phyloP scores from a whole-genome alignment of 257 asterid genomes.

The Craterostigma plantagineum region DNA sequence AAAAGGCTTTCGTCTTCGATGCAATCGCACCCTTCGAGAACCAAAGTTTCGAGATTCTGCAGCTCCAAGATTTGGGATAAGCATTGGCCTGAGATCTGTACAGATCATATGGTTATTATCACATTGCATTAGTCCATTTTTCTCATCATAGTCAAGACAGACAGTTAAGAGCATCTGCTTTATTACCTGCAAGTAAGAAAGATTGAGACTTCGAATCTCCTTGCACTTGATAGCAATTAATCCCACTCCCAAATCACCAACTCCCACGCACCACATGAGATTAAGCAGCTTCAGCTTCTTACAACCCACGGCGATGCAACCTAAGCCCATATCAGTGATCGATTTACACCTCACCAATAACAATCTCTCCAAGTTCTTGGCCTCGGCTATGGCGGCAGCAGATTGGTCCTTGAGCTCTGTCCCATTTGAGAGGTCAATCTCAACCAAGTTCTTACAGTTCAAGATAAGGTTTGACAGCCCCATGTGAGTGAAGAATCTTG shows the following conservation, averaged over 20 bases:
- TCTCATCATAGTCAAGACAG: too few relatives aligned
- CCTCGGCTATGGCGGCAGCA: slow-evolving; percentile 58
- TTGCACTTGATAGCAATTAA: slow-evolving; percentile 76
- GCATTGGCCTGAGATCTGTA: slow-evolving; percentile 22
- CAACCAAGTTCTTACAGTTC: slow-evolving; percentile 55
- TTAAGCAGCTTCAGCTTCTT: slow-evolving; percentile 54
- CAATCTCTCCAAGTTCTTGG: slow-evolving; percentile 63
- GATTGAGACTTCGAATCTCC: slow-evolving; percentile 64
- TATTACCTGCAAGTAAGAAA: slow-evolving; percentile 74
- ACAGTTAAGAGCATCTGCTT: too few relatives aligned
- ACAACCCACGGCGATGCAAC: slow-evolving; percentile 89
- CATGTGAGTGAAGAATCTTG: slow-evolving; percentile 35
- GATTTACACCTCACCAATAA: slow-evolving; percentile 61
- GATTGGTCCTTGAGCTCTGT: slow-evolving; percentile 51
- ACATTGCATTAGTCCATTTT: too few relatives aligned
- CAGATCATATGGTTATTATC: too few relatives aligned
- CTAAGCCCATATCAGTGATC: slow-evolving; percentile 75
- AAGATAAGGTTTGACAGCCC: slow-evolving; percentile 48
- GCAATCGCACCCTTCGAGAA: slow-evolving; percentile 18
- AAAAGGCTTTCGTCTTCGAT: slow-evolving; percentile 18
- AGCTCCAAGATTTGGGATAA: slow-evolving; percentile 16
- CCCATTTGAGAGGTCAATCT: slow-evolving; percentile 70
- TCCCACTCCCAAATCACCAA: slow-evolving; percentile 83
- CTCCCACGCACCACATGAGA: slow-evolving; percentile 82
- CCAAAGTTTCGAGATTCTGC: slow-evolving; percentile 19